Evolutionary conservation across 352 stramenopile genomes (phyloP), one percentile per base, ranked within the genome.

Genomic region (Phytophthora podocarpi): DNA sequence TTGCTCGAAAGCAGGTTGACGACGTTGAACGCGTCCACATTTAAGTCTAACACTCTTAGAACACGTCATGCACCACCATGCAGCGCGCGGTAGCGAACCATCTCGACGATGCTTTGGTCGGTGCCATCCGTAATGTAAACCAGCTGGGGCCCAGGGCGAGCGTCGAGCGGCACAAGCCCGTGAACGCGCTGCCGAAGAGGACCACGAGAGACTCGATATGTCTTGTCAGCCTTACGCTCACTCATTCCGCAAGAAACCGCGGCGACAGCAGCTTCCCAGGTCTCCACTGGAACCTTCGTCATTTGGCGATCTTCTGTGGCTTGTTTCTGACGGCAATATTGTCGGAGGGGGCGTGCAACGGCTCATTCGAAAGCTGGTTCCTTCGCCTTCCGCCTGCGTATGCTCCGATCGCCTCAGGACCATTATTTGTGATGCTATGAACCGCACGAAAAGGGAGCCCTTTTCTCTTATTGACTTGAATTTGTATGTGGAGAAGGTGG

Each of bases 401-500:
- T n/a, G n/a, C n/a, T n/a, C n/a, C n/a, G n/a, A n/a, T n/a, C n/a
- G n/a, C n/a, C n/a, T n/a, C n/a, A n/a, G n/a, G n/a, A n/a, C n/a
- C n/a, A n/a, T n/a, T n/a, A n/a, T n/a, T 42, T 9, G 6, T n/a
- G 7, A 24, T 11, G 15, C 2, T 50, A 26, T 15, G 2, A 15
- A 27, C 12, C 8, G 13, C 8, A 23, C 42, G 23, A 36, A 37
- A 39, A 9, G 26, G 27, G 5, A 16, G 8, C 12, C 6, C 43
- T n/a, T 51, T 39, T 30, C 27, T 5, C 43, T 51, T 51, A 52
- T 52, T 52, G 43, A 41, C 30, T 52, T 52, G 30, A 52, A 27
- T 40, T 52, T 52, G 43, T 52, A 40, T 39, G 43, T 52, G 43
- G n/a, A n/a, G n/a, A n/a, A n/a, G n/a, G n/a, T n/a, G n/a, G n/a